Evolutionary conservation across 1,284 basidiomycete genomes (phyloP).

Genomic region (Ganoderma multipileum): DNA sequence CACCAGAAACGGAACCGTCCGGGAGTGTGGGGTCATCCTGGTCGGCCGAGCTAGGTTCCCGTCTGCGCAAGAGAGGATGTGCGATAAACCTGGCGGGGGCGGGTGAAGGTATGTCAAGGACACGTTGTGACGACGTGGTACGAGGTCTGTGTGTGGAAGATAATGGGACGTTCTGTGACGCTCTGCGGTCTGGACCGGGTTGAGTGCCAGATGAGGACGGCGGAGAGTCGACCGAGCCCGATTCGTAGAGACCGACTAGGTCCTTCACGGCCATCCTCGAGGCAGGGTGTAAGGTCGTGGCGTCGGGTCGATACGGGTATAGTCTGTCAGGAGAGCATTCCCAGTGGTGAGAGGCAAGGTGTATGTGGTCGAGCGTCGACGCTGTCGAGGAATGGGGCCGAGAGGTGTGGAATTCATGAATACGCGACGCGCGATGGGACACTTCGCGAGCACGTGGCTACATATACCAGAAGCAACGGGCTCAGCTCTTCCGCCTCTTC

Average conservation of each 20-base stretch:
- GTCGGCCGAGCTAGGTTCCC: constrained; percentile 34
- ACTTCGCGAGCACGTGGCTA: constrained; percentile 21
- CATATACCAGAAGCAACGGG: neutral
- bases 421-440: constrained; percentile 21
- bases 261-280: constrained; percentile 40
- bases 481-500: constrained; percentile 13
- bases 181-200: constrained; percentile 8
- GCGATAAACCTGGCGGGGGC: constrained; percentile 25
- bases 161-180: constrained; percentile 7
- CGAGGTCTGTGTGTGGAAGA: neutral
- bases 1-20: constrained; percentile 9
- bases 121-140: neutral
- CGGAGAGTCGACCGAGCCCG: constrained; percentile 17
- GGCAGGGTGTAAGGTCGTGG: neutral
- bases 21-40: constrained; percentile 27
- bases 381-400: neutral
- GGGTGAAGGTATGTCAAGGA: constrained; percentile 12
- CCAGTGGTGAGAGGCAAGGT: neutral
- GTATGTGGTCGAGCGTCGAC: constrained; percentile 7
- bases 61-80: constrained; percentile 35
- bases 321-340: constrained; percentile 10
- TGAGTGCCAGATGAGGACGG: constrained; percentile 13
- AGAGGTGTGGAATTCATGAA: neutral
- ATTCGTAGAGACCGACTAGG: constrained; percentile 40
- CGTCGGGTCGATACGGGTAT: neutral